phyloP scores from a whole-genome alignment of 345 rosid species.

The Bruguiera parviflora region DNA sequence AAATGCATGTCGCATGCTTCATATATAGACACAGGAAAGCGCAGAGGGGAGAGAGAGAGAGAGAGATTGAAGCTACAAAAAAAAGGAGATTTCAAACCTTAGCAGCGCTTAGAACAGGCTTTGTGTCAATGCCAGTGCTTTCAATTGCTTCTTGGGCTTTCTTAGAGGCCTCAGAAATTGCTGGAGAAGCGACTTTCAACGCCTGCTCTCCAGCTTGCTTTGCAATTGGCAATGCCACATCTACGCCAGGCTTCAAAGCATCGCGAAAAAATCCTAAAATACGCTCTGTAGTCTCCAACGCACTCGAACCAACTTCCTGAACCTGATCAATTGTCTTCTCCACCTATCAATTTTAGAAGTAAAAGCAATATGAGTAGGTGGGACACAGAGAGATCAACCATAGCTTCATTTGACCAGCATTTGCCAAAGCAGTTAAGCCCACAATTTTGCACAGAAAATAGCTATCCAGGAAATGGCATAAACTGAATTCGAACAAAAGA shows the following conservation, averaged over 20 bases:
- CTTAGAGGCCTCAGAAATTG: conserved; percentile 74
- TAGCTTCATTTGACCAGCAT: background rate
- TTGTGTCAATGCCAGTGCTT: conserved; percentile 69
- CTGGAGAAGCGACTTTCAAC: conserved; percentile 81
- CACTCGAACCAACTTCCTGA: conserved; percentile 57
- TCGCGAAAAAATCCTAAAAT: conserved; percentile 56
- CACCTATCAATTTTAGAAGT: conserved; percentile 41
- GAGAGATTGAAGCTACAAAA: background rate
- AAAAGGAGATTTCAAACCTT: conserved; percentile 46
- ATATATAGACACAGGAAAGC: no score
- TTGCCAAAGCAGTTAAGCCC: background rate
- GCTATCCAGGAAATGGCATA: background rate
- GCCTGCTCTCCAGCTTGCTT: conserved; percentile 82
- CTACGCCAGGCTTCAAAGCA: conserved; percentile 75
- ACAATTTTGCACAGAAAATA: background rate
- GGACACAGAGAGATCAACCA: background rate
- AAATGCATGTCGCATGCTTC: no score
- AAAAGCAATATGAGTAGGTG: conserved; percentile 7
- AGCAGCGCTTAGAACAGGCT: conserved; percentile 67
- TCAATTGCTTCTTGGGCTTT: conserved; percentile 89
- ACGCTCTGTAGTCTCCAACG: conserved; percentile 56
- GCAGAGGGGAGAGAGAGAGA: background rate
- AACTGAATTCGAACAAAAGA: background rate
- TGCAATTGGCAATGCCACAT: conserved; percentile 58
- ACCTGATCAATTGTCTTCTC: conserved; percentile 83